A percentile compares a stretch with the other conserved stretches of the same genome.
Conservation (phyloP, 192 early-diverging fungal genomes). For the Entomortierella parvispora region DNA sequence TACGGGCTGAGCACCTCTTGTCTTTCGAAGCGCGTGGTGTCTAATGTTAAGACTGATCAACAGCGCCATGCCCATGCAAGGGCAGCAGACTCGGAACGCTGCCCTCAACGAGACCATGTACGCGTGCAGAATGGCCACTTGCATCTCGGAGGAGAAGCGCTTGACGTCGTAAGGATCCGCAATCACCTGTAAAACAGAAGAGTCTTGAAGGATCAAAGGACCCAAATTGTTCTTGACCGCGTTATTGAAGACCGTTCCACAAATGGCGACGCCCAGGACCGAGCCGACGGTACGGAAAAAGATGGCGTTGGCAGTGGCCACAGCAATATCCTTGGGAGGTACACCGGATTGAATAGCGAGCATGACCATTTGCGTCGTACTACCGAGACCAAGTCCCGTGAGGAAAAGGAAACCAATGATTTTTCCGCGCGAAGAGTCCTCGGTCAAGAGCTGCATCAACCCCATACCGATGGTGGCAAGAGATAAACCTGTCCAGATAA, state of each 20-base stretch:
- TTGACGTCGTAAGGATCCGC: constrained; percentile 36
- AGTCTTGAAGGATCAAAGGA: constrained; percentile 3
- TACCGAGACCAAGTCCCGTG: constrained; percentile 79
- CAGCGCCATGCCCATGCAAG: constrained; percentile 56
- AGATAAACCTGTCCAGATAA: constrained; percentile 62
- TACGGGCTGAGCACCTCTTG: no score
- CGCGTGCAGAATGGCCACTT: constrained; percentile 49
- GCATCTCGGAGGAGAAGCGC: constrained; percentile 36
- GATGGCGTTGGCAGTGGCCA: constrained; percentile 66
- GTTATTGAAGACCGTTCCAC: constrained; percentile 50
- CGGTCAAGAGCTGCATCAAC: constrained; percentile 64
- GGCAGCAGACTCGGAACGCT: constrained; percentile 60
- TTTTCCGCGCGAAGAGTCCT: constrained; percentile 52
- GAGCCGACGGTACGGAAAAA: constrained; percentile 63
- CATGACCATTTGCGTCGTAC: constrained; percentile 70
- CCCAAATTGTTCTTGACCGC: constrained; percentile 32
- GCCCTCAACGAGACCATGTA: constrained; percentile 59
- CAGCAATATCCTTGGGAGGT: constrained; percentile 64
- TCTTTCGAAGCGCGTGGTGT: constrained; percentile 28
- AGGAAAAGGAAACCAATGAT: constrained; percentile 72
- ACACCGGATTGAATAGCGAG: constrained; percentile 76
- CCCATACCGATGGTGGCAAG: constrained; percentile 67
- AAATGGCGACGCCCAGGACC: constrained; percentile 49
- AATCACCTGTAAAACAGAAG: constrained; percentile 1
- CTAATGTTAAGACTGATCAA: constrained; percentile 51